These are phyloP conservation scores for Inga leiocalycina DNA, from an alignment of 306 rosid species.

Conservation along the genomic window DNA sequence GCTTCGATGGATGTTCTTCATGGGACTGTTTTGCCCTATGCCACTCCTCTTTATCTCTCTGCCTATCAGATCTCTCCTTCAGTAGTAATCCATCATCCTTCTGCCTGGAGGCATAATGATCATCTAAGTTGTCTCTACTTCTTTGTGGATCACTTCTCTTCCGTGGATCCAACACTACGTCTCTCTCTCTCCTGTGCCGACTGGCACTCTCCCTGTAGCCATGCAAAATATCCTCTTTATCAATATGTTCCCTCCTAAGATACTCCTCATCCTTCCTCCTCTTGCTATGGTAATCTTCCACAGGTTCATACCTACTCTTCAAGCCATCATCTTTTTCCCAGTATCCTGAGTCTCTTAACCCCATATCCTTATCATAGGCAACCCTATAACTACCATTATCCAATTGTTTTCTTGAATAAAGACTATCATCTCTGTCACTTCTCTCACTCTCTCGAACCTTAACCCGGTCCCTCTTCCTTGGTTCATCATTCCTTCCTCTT, in stretches of 20 bases:
- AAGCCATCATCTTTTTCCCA: constrained; percentile 86
- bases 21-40: constrained; percentile 74
- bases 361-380: constrained; percentile 81
- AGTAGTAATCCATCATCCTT: constrained; percentile 77
- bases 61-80: constrained; percentile 85
- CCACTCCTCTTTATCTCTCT: constrained; percentile 92
- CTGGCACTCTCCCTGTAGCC: constrained; percentile 66
- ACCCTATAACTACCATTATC: constrained; percentile 87
- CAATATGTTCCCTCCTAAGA: constrained; percentile 70
- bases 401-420: constrained; percentile 63
- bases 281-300: constrained; percentile 83
- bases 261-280: constrained; percentile 90
- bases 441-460: constrained; percentile 82
- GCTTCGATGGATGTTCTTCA: constrained; percentile 77
- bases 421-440: constrained; percentile 68
- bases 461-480: constrained; percentile 84
- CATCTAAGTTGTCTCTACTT: constrained; percentile 71
- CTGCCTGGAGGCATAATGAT: constrained; percentile 71
- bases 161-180: constrained; percentile 71
- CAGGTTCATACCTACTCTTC: constrained; percentile 71
- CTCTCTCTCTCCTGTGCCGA: constrained; percentile 79
- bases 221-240: constrained; percentile 75
- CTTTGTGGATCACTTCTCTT: constrained; percentile 81
- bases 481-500: constrained; percentile 76
- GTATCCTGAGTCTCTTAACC: constrained; percentile 68